Conservation (phyloP, 805 yeast species). For the Clavispora carvajalis region DNA sequence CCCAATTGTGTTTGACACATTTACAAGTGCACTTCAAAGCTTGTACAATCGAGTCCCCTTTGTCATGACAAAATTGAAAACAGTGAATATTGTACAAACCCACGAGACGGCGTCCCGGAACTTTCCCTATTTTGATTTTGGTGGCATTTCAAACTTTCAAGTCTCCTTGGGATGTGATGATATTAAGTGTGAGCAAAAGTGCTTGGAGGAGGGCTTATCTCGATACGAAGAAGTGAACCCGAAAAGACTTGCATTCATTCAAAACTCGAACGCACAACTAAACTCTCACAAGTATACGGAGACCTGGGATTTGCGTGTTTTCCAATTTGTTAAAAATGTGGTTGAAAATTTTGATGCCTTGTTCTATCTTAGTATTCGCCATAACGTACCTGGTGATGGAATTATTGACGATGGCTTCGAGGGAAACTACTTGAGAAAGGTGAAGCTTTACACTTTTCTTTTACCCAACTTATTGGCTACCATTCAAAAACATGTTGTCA, state of each 20-base stretch:
- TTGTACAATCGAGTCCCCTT: slow-evolving; percentile 10
- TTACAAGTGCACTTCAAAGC: slow-evolving; percentile 4
- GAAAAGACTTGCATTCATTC: slow-evolving; percentile 33
- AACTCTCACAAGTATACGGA: slow-evolving; percentile 36
- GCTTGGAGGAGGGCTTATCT: slow-evolving; percentile 38
- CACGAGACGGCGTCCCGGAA: slow-evolving; percentile 9
- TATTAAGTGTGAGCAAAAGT: slow-evolving; percentile 29
- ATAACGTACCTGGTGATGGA: slow-evolving; percentile 48
- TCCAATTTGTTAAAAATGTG: slow-evolving; percentile 22
- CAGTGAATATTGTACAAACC: slow-evolving; percentile 23
- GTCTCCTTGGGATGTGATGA: slow-evolving; percentile 51
- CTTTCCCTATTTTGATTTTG: slow-evolving; percentile 17
- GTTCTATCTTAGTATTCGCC: slow-evolving; percentile 45
- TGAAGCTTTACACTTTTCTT: slow-evolving; percentile 42
- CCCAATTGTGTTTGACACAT: slow-evolving; percentile 2
- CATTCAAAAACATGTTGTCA: slow-evolving; percentile 27
- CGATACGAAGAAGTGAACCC: slow-evolving; percentile 25
- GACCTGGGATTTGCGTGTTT: slow-evolving; percentile 48
- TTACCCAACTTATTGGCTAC: slow-evolving; percentile 37
- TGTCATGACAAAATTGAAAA: slow-evolving; percentile 10
- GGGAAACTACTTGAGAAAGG: slow-evolving; percentile 64
- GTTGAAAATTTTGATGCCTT: slow-evolving; percentile 28
- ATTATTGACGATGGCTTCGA: slow-evolving; percentile 58
- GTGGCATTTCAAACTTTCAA: slow-evolving; percentile 27
- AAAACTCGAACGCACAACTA: slow-evolving; percentile 27